Conservation (phyloP, 805 yeast genomes). For the Saturnispora dispora region DNA sequence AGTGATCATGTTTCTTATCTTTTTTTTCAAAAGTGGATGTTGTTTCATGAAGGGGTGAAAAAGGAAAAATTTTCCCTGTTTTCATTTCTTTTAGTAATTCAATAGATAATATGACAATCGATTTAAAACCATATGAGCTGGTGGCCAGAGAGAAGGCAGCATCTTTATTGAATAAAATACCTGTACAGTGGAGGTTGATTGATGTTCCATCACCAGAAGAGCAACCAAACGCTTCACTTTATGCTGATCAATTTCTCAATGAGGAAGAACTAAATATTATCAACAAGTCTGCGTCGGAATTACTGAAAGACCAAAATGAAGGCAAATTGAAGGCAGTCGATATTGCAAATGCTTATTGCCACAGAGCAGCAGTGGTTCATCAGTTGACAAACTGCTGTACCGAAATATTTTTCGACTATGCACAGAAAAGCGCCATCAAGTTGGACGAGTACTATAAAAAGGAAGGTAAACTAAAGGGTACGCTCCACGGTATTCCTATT, state of each 20-base stretch:
- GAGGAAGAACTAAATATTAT: constrained; percentile 18
- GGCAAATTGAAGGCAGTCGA: constrained; percentile 29
- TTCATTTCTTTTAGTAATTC: too few relatives aligned
- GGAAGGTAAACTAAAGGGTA: constrained; percentile 32
- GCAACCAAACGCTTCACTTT: constrained; percentile 19
- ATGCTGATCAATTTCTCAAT: constrained; percentile 19
- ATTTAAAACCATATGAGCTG: constrained; percentile 13
- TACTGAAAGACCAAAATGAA: constrained; percentile 21
- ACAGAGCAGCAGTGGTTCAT: constrained; percentile 34
- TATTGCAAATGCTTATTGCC: constrained; percentile 33
- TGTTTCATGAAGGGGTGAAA: background rate
- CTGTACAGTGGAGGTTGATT: constrained; percentile 24
- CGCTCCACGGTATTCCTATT: constrained; percentile 38
- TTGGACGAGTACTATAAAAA: constrained; percentile 29
- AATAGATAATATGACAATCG: background rate
- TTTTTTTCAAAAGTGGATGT: too few relatives aligned
- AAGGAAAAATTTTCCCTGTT: background rate
- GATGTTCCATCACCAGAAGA: constrained; percentile 24
- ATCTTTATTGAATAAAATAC: constrained; percentile 18
- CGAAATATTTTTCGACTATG: constrained; percentile 35
- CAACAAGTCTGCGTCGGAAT: constrained; percentile 16
- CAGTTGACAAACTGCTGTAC: constrained; percentile 35
- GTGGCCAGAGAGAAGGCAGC: constrained; percentile 17
- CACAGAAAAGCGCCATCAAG: constrained; percentile 31
- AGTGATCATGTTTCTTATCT: background rate